A percentile compares a stretch with the other conserved stretches of the same genome.
Conservation (phyloP, 306 rosid genomes). For the Castanea mollissima region DNA sequence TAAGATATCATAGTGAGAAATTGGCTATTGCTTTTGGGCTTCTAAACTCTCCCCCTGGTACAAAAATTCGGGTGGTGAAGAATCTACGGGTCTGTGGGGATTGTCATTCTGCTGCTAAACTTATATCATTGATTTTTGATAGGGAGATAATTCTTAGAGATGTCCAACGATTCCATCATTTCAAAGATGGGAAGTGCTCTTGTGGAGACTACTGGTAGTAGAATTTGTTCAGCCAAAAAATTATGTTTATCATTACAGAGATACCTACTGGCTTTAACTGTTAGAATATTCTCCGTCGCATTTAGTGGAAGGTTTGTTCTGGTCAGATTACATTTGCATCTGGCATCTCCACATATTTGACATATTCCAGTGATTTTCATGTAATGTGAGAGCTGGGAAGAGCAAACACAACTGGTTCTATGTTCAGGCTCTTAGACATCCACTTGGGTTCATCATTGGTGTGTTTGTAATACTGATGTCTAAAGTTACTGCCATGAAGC, state of each 20-base stretch:
- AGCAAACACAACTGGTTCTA: not conserved
- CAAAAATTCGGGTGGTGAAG: conserved; percentile 73
- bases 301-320: not conserved
- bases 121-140: conserved; percentile 60
- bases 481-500: not conserved
- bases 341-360: not conserved
- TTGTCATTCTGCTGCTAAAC: conserved; percentile 76
- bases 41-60: conserved; percentile 63
- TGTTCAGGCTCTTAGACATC: not conserved
- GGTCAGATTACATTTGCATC: not conserved
- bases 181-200: conserved; percentile 76
- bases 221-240: conserved; percentile 10
- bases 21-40: conserved; percentile 76
- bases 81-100: conserved; percentile 81
- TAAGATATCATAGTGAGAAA: conserved; percentile 87
- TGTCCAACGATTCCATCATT: conserved; percentile 80
- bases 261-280: not conserved
- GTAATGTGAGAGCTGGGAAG: not conserved
- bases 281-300: not conserved
- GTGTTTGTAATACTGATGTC: not conserved
- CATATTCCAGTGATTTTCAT: not conserved
- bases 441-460: not conserved
- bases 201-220: conserved; percentile 88
- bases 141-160: conserved; percentile 77
- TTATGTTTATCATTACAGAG: not conserved